Base-by-base conservation (phyloP, 768 basidiomycete genomes). In the Leucosporidium scottii region DNA sequence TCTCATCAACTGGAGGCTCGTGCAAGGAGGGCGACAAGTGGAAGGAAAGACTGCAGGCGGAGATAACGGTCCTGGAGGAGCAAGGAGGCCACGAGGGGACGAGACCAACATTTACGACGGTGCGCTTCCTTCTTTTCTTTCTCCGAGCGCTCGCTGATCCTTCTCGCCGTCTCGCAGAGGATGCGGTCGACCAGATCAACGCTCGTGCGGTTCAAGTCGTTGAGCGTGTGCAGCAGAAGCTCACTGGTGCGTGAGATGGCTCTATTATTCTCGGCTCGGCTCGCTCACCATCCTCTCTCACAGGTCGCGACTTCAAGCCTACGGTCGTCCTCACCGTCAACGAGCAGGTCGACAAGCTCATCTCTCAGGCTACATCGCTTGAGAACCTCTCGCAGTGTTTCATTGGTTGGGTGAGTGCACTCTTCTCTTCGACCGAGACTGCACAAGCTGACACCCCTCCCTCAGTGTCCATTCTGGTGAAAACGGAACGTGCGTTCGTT, bases 221-320 rank as follows among this genome's bases (percentile, higher is more conserved):
- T 78, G 92, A 91, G 73, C 88, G 96, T 51, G 93, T 99, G 10
- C 87, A 93, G 76, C 84, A 93, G 77, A 99, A 99, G 80, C 83
- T 99, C 64, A 96, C 90, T 62, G 92, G 91, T 89, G 69, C 66
- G 82, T 77, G 44, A n/a, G 49, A 23, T 28, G 1, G n/a, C 51
- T 49, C 25, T 25, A 27, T 49, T 2, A 47, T 27, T 47, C n/a
- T 13, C 31, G 8, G 25, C 21, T 44, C 13, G 13, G 34, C 25
- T 18, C 28, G 65, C 53, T n/a, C 12, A 51, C 20, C 25, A 54
- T 30, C 21, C n/a, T 20, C 39, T 44, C 0, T 51, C 57, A 63
- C 71, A 90, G 93, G 94, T 28, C 87, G 86, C 64, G 96, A 99
- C 77, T 98, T 98, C 81, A 90, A 94, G 75, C 89, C 91, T 0